Evolutionary conservation across 805 yeast genomes (phyloP), one percentile per base, ranked within the genome.

Genomic region (Ogataea nitratoaversa): DNA sequence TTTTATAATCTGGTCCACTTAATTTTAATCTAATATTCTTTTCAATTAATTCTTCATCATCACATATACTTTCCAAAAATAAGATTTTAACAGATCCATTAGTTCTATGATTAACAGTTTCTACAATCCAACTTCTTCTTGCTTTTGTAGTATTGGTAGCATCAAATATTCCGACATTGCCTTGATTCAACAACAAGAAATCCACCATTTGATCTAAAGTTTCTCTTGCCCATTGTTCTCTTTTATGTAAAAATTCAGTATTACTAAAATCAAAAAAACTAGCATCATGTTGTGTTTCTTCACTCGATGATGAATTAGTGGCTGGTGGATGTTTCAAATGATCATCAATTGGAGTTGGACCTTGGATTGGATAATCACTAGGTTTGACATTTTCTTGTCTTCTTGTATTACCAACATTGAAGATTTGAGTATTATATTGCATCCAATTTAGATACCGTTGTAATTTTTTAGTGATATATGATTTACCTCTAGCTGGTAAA

Each of bases 1-100:
- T 74, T 43, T 74, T 74, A 65, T 91, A 91, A 64, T 91, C 98
- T 0, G 98, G 99, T 0, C 99, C 99, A 23, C 84, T 77, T 38
- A 91, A 70, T 65, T 91, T 91, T 50, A 93, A 74, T 36, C 86
- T 70, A 35, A 91, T 84, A 61, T 91, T 91, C 46, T 82, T 76
- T 54, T 89, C 95, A 32, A 91, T 81, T 35, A 91, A 77, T 5
- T 71, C 70, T 12, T 79, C 78, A 56, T 90, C 91, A 2, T 87
- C 79, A 61, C 98, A 91, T 11, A 89, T 77, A 49, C 95, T 84
- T 57, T 91, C 99, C 22, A 72, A 49, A 44, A 72, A 72, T 29
- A 72, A 46, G 18, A 72, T 62, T 36, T 70, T 67, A 19, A 65
- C 58, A 3, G 56, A 36, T 8, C 60, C 62, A 35, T 54, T 52